Percentiles rank a stretch among this genome's conserved stretches.
Evolutionary conservation across 805 yeast species (phyloP).

Genomic region (Jamesozyma rosinii): DNA sequence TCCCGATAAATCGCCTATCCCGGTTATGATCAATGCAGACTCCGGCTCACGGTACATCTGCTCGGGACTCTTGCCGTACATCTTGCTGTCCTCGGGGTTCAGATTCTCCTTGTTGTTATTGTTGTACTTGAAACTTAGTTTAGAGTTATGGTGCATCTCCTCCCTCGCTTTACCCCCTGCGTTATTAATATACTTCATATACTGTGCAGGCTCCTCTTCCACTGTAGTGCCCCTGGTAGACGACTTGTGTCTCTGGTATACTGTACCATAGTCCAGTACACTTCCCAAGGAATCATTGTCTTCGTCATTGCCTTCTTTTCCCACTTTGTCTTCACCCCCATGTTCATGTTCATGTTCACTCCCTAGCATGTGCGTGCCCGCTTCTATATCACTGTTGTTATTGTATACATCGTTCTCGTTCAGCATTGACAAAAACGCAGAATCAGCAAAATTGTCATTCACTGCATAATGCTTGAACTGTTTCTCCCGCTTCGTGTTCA

Average conservation of each 20-base stretch:
- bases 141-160: background rate
- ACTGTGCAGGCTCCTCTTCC: slow-evolving; percentile 5
- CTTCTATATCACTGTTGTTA: background rate
- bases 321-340: background rate
- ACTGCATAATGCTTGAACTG: background rate
- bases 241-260: slow-evolving; percentile 8
- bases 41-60: slow-evolving; percentile 2
- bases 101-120: slow-evolving; percentile 1
- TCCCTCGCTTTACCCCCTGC: background rate
- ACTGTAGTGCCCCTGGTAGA: slow-evolving; percentile 6
- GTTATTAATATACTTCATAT: slow-evolving; percentile 4
- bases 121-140: slow-evolving; percentile 1
- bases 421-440: slow-evolving; percentile 1
- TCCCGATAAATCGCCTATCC: slow-evolving; percentile 9
- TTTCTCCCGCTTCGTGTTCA: background rate
- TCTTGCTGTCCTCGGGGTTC: background rate
- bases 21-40: slow-evolving; percentile 7
- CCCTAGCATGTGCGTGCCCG: background rate
- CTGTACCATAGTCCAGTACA: slow-evolving; percentile 5
- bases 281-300: background rate
- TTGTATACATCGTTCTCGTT: background rate
- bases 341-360: background rate
- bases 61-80: background rate
- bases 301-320: background rate
- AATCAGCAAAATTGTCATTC: slow-evolving; percentile 2